These are phyloP conservation scores for Phytophthora pisi DNA, from an alignment of 352 stramenopile species.

Conservation along the genomic window DNA sequence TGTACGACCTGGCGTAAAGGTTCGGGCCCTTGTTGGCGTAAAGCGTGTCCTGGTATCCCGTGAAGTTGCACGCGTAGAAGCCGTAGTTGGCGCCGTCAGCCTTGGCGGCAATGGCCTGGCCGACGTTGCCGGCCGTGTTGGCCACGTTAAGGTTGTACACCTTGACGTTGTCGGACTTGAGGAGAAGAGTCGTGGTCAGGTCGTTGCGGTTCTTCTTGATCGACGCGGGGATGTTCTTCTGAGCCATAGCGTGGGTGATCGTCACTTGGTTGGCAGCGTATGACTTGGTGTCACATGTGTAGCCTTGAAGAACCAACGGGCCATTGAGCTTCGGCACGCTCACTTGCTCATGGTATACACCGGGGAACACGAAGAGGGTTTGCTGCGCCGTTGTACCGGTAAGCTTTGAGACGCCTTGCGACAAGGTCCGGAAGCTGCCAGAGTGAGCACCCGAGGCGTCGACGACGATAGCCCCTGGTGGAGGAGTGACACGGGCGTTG, in stretches of 20 bases:
- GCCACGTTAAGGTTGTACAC: slow-evolving; percentile 1
- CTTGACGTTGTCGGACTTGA: slow-evolving; percentile 2
- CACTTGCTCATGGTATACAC: neutral
- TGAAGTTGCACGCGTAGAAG: slow-evolving; percentile 4
- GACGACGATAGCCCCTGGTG: neutral
- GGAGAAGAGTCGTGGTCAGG: neutral
- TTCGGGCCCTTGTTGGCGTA: slow-evolving; percentile 2
- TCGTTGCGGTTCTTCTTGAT: slow-evolving; percentile 1
- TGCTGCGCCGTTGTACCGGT: neutral
- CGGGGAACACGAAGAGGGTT: neutral
- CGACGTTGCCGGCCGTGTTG: neutral
- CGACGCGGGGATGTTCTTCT: neutral
- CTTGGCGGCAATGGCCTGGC: neutral
- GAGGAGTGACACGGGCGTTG: neutral
- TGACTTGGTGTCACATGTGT: neutral
- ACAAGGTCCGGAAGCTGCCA: neutral
- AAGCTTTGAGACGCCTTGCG: neutral
- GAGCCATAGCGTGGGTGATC: neutral
- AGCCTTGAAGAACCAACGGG: neutral
- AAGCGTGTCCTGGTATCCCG: slow-evolving; percentile 2
- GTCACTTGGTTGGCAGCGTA: neutral
- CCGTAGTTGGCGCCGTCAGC: neutral
- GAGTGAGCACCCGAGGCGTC: neutral
- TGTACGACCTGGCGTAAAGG: slow-evolving; percentile 1
- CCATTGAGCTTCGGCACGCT: neutral